Base-by-base conservation (phyloP, 257 asterid species). In the Linaria vulgaris region DNA sequence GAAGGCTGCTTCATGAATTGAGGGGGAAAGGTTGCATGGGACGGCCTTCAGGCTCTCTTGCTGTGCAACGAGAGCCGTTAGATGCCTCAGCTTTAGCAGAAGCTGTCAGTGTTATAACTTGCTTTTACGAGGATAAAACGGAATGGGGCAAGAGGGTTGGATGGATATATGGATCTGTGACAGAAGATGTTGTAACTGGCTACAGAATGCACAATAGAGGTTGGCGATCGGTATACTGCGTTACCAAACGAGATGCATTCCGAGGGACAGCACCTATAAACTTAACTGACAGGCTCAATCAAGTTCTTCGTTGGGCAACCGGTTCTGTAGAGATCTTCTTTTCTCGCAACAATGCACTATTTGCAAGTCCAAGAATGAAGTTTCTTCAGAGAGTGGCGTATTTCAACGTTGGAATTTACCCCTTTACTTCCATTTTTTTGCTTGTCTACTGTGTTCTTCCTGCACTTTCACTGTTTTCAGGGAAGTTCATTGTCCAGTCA, bases 261-360 rank as follows among this genome's bases (percentile, higher is more conserved):
- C 51, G 98, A n/a, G 98, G 97, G 16, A 85, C 98, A 1, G 98
- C 98, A 0, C 97, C 98, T n/a, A 92, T 92, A 44, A 92, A 88
- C 34, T 47, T 92, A 19, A 92, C 98, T 0, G 98, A 92, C 59
- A 78, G 97, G 69, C 83, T 92, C 14, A 78, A 67, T 59, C 97
- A 92, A 74, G 98, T 92, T 22, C 91, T 92, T 5, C 77, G 98
- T 6, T 92, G 97, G 98, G 98, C 97, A 1, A 92, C 98, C 1
- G 98, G 97, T 4, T 92, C 98, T 0, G 97, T 92, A 6, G 97
- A 92, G 63, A 92, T 92, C 73, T 92, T 92, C 71, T 88, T 92
- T 67, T 92, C 98, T 0, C 58, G 91, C 1, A 92, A 92, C 82
- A 92, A 88, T 24, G 98, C 97, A 0, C 52, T 92, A 1, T 78